These are phyloP conservation scores for Bassia scoparia DNA, from an alignment of 148 eudicot species.

Conservation along the genomic window DNA sequence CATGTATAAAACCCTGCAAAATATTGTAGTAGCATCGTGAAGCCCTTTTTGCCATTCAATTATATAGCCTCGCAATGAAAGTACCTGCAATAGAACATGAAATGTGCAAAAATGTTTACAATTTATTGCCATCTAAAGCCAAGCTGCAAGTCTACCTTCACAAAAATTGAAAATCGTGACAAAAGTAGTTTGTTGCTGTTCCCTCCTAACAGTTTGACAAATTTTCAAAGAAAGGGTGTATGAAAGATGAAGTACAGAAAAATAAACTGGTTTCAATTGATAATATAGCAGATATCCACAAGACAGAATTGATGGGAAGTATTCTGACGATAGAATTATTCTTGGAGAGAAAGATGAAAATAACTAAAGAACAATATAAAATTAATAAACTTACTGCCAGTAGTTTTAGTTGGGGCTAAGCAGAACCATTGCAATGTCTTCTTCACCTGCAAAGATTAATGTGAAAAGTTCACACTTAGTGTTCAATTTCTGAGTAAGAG, in stretches of 20 bases:
- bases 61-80: constrained; percentile 12
- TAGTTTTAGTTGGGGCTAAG: constrained; percentile 3
- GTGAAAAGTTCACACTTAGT: too few species aligned
- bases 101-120: neutral
- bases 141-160: neutral
- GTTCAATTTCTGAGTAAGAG: neutral
- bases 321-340: neutral
- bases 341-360: neutral
- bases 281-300: neutral
- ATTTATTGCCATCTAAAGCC: neutral
- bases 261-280: neutral
- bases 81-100: constrained; percentile 6
- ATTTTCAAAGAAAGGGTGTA: neutral
- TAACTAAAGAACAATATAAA: neutral
- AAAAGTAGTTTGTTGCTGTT: neutral
- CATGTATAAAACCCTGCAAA: constrained; percentile 39
- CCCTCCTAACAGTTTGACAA: neutral
- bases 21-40: constrained; percentile 37
- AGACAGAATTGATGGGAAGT: neutral
- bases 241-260: neutral
- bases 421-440: neutral
- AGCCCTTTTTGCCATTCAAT: constrained; percentile 37
- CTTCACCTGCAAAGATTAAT: constrained; percentile 20
- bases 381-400: constrained; percentile 13
- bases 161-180: neutral